Conservation (phyloP, 163 green algal species). For the Trebouxia gelatinosa region DNA sequence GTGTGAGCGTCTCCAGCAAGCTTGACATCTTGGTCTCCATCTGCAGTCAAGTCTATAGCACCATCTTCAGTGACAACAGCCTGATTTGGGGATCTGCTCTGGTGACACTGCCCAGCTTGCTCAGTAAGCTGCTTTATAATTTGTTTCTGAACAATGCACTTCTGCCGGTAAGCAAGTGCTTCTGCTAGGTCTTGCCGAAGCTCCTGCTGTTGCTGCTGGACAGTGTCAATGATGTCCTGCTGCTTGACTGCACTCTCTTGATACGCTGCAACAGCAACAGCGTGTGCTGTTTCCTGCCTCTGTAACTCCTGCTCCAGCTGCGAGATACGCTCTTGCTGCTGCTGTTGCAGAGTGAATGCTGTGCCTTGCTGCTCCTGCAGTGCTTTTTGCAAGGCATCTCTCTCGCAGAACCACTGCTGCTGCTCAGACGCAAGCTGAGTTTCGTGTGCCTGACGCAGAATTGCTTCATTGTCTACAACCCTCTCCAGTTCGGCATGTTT, state of each 20-base stretch:
- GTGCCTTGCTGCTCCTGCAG: conserved; percentile 23
- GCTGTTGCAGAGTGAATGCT: conserved; percentile 2
- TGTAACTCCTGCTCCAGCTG: background rate
- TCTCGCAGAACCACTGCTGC: conserved; percentile 17
- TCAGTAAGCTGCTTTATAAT: background rate
- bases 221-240: too few species aligned
- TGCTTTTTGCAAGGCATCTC: conserved; percentile 3
- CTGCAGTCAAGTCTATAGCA: too few species aligned
- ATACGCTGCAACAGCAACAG: background rate
- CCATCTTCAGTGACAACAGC: too few species aligned
- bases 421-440: background rate
- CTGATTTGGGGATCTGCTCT: too few species aligned
- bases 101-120: too few species aligned
- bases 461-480: background rate
- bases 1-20: too few species aligned
- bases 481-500: conserved; percentile 5
- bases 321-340: background rate
- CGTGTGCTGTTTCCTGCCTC: background rate
- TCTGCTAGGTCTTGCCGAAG: background rate
- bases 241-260: conserved; percentile 6
- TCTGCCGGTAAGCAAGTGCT: conserved; percentile 19
- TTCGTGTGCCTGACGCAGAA: background rate
- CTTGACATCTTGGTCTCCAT: too few species aligned
- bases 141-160: conserved; percentile 11
- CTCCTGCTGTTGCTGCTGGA: background rate